Evolutionary conservation across 2,329 filamentous ascomycete genomes (phyloP).

Genomic region (Alternaria triticina): DNA sequence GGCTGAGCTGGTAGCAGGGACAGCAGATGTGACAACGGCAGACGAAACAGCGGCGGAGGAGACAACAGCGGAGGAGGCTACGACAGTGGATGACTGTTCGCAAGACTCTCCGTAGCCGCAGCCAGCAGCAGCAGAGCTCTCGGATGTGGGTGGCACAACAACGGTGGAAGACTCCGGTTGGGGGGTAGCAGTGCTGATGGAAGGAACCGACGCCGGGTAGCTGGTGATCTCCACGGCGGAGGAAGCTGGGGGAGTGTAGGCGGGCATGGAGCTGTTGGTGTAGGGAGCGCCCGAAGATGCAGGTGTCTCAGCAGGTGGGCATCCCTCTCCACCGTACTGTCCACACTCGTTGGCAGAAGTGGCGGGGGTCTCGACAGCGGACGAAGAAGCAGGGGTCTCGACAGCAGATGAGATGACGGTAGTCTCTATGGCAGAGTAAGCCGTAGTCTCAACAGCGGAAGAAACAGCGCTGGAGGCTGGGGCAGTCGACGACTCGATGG

Average conservation of each 20-base stretch:
- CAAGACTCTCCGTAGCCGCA: constrained; percentile 25
- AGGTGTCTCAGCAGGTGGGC: constrained; percentile 5
- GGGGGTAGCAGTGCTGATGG: constrained; percentile 14
- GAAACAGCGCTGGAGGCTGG: constrained; percentile 2
- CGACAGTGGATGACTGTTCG: constrained; percentile 16
- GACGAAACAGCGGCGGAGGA: not conserved
- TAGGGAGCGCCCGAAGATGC: constrained; percentile 16
- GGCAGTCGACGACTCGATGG: constrained; percentile 1
- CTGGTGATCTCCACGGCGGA: not conserved
- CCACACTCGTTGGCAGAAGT: constrained; percentile 5
- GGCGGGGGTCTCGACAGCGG: constrained; percentile 13
- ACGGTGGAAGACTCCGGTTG: constrained; percentile 7
- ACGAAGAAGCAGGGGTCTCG: constrained; percentile 7
- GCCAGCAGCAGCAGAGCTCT: constrained; percentile 7
- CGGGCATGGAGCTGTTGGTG: constrained; percentile 25
- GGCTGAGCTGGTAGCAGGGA: constrained; percentile 17
- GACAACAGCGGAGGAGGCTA: constrained; percentile 5
- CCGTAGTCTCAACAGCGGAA: constrained; percentile 1
- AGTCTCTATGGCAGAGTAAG: constrained; percentile 1
- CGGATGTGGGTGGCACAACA: constrained; percentile 8
- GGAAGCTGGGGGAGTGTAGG: constrained; percentile 10
- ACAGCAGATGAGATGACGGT: not conserved
- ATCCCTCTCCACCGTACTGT: constrained; percentile 1
- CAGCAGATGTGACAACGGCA: constrained; percentile 1
- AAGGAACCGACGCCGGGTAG: not conserved